These are phyloP conservation scores for Zizania latifolia DNA, from an alignment of 176 grass and related monocot species.

Conservation along the genomic window DNA sequence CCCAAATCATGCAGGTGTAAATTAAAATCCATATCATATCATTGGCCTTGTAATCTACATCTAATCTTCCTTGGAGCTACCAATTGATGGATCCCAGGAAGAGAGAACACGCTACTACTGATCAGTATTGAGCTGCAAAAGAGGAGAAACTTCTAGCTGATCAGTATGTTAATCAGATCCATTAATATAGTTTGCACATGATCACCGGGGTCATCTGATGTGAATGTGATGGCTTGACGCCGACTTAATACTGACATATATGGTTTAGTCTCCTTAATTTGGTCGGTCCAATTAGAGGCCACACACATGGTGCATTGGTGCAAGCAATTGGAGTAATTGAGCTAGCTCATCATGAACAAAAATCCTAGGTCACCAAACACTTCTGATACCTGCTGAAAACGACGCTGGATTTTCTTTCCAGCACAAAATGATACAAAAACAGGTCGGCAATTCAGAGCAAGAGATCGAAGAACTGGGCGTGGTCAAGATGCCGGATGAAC, in stretches of 20 bases:
- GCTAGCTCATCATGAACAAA: background rate
- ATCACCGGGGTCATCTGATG: background rate
- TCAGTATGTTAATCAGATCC: background rate
- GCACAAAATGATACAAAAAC: background rate
- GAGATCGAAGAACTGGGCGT: background rate
- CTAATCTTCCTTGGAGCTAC: constrained; percentile 30
- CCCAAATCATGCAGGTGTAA: constrained; percentile 1
- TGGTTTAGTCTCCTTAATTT: background rate
- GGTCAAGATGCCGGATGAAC: background rate
- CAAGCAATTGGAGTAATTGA: background rate
- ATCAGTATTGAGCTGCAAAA: background rate
- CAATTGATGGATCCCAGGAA: constrained; percentile 39
- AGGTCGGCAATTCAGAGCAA: background rate
- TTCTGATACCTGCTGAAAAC: background rate
- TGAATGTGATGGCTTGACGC: background rate
- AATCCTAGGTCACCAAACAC: background rate
- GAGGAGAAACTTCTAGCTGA: constrained; percentile 25
- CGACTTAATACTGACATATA: background rate
- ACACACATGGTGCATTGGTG: constrained; percentile 13
- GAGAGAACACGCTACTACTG: background rate
- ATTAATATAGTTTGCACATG: background rate
- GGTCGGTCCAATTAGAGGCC: constrained; percentile 26
- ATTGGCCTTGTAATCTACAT: constrained; percentile 24
- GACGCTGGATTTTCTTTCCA: background rate
- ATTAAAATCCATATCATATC: background rate